Conservation (phyloP, 257 asterid species). For the Thymus mandschuricus region DNA sequence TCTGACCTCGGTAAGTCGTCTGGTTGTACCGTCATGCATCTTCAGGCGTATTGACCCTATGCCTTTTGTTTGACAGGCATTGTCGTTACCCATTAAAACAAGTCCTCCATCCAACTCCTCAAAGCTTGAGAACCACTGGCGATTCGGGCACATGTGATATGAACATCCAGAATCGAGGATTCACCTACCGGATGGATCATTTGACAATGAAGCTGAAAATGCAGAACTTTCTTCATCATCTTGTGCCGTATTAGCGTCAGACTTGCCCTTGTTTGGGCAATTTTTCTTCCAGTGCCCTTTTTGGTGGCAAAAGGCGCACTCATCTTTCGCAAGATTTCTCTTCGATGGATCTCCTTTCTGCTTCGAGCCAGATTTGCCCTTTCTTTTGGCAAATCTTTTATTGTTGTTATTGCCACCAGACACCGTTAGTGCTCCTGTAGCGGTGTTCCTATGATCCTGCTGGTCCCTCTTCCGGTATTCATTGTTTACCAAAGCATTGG, state of each 20-base stretch:
- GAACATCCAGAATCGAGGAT: not conserved
- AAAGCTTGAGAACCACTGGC: constrained; percentile 4
- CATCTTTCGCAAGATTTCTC: not conserved
- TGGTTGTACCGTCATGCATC: not conserved
- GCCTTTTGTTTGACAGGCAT: not conserved
- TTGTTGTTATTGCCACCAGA: not conserved
- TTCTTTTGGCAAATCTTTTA: not conserved
- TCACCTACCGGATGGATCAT: not conserved
- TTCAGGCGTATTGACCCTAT: not conserved
- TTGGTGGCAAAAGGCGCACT: constrained; percentile 6
- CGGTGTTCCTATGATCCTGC: not conserved
- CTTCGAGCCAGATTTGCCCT: not conserved
- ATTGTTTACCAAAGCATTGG: not conserved
- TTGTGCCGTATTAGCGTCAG: not conserved
- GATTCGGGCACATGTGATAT: not conserved
- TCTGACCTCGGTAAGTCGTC: not conserved
- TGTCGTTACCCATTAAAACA: not conserved
- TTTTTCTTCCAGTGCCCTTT: constrained; percentile 14
- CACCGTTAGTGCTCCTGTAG: not conserved
- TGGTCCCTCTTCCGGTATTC: not conserved
- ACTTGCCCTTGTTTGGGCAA: not conserved
- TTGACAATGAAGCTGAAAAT: not conserved
- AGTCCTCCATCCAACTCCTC: not conserved
- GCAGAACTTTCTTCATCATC: not conserved
- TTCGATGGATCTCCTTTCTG: not conserved